Base-by-base conservation (phyloP, 208 protist genomes). In the Acanthamoeba healyi region DNA sequence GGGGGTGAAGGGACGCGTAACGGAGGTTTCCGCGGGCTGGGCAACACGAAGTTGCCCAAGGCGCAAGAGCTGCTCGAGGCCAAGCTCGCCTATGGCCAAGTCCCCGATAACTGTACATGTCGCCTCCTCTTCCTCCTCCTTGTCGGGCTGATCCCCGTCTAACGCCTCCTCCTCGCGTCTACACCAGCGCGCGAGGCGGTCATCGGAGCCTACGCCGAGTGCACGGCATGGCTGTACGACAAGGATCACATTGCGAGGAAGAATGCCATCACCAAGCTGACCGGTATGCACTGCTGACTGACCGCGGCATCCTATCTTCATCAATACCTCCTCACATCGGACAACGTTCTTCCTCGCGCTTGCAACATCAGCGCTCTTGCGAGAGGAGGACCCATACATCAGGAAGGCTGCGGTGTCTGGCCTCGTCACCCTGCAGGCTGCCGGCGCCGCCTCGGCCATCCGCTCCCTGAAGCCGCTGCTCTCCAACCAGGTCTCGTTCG, bases 1-100 rank as follows among this genome's bases (percentile, higher is more conserved):
- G n/a, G n/a, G n/a, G n/a, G n/a, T n/a, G n/a, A n/a, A 77, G 67
- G 67, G 67, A 77, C 36, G 36, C 36, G 67, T 12, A 77, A 77
- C 67, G 67, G 67, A 77, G 67, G 67, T 24, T 29, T 77, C 29
- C 67, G 67, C 36, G 67, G 34, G 29, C 29, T 77, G 29, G 67
- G 67, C 67, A 36, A 26, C 17, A 77, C 67, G 19, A 77, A 77
- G 67, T 40, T 36, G 36, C 34, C 36, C 29, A 77, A 77, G 67
- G 67, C 67, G 10, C 36, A 15, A 26, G 67, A 77, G 15, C 40
- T 34, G 14, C 36, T 77, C 34, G 34, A 77, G 67, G 29, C 67
- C 36, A 77, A 77, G 67, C 36, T 77, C 12, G 14, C 67, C 36
- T 77, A 77, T 24, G 67, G 67, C 67, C n/a, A 77, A 40, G 9